Evolutionary conservation across 768 basidiomycete species (phyloP), one percentile per base, ranked within the genome.

Genomic region (Termitomyces sp.): DNA sequence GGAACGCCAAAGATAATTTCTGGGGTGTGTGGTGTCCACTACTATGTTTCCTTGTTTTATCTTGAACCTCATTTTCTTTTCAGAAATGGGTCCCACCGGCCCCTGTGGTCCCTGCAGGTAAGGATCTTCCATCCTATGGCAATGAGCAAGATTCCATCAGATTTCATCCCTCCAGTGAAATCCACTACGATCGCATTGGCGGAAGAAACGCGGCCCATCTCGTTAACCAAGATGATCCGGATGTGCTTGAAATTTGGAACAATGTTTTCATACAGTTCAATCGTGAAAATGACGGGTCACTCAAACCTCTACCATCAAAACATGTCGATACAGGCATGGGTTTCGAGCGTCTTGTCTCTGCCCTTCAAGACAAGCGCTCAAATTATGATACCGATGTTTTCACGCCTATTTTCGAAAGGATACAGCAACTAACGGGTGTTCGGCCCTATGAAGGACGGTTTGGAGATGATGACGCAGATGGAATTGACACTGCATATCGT

Each of bases 241-340:
- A 95, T 61, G 97, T 99, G 8, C 81, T 99, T 58, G 94, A 96
- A 73, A 95, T 99, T 64, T 99, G 97, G 97, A 99, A 99, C 77
- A 98, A 97, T 70, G 97, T 99, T 57, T 99, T 98, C 70, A 98
- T 99, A 68, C 95, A 98, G 67, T 99, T 90, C 78, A 98, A 99
- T 70, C 90, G 97, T 48, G 96, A 98, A 71, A 82, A 85, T 45
- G 90, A 95, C 57, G 89, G 90, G 42, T 84, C 86, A 20, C 81
- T 99, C 16, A 85, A 82, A 53, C 59, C 82, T 1, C 81, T 99
- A 14, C 97, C 97, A 26, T 84, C 87, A 33, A 94, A 94, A 73
- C 97, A 99, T 65, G 91, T 99, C 61, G 97, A 99, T 69, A 99
- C 97, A 6, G 97, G 97, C 52, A 94, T 99, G 95, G 97, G 97